Conservation (phyloP, 139 green algal genomes). For the Eudorina sp. region DNA sequence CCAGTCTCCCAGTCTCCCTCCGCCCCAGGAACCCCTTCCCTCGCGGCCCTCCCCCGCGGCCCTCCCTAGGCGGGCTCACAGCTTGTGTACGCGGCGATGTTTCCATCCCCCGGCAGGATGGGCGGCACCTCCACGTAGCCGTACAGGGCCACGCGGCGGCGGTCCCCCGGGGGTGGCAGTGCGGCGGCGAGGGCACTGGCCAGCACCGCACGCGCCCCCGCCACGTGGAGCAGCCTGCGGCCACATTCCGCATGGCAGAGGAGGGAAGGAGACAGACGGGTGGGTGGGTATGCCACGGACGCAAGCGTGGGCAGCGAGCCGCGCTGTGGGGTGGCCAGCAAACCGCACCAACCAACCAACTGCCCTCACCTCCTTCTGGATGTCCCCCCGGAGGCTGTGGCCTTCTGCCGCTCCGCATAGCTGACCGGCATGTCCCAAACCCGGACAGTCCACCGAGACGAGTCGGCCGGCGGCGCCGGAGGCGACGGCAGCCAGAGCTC, state of each 20-base stretch:
- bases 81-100: constrained; percentile 10
- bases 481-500: background rate
- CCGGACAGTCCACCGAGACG: background rate
- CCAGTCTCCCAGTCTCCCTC: background rate
- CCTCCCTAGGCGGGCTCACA: too few species aligned
- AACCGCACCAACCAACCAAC: background rate
- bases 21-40: background rate
- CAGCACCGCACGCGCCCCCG: constrained; percentile 24
- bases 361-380: background rate
- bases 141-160: constrained; percentile 23
- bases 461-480: background rate
- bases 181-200: background rate
- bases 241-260: too few species aligned
- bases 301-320: too few species aligned
- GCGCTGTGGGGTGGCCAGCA: too few species aligned
- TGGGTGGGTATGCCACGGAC: too few species aligned
- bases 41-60: too few species aligned
- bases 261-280: too few species aligned
- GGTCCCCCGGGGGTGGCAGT: constrained; percentile 7
- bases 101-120: constrained; percentile 34
- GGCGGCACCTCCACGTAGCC: constrained; percentile 46
- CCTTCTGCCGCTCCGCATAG: background rate
- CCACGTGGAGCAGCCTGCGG: constrained; percentile 22
- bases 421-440: constrained; percentile 74
- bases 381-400: background rate